These are phyloP conservation scores for Incumbomyces lentus DNA, from an alignment of 2,329 filamentous ascomycete genomes.

Conservation along the genomic window DNA sequence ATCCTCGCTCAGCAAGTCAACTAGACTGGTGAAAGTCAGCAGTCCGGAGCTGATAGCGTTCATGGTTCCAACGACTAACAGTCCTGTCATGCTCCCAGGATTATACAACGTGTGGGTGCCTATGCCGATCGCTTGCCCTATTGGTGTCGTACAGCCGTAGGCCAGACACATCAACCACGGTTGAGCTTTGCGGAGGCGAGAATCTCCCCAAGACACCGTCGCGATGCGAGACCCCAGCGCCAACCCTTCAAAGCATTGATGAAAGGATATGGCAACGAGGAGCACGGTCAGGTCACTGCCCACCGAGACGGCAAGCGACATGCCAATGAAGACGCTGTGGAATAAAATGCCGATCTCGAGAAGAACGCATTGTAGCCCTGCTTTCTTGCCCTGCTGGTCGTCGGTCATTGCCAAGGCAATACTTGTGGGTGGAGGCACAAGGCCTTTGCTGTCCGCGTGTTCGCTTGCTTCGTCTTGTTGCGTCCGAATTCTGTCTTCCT, in stretches of 20 bases:
- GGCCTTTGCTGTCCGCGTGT: too few species aligned
- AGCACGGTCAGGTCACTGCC: conserved; percentile 69
- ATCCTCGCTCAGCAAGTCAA: conserved; percentile 69
- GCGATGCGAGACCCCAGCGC: conserved; percentile 77
- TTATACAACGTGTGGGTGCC: conserved; percentile 64
- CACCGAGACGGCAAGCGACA: conserved; percentile 71
- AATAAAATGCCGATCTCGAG: conserved; percentile 75
- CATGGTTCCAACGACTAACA: conserved; percentile 71
- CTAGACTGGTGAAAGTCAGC: conserved; percentile 64
- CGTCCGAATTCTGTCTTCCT: too few species aligned
- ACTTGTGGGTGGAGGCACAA: too few species aligned
- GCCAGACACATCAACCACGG: conserved; percentile 60
- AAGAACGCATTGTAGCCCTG: conserved; percentile 53
- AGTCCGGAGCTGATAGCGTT: conserved; percentile 72
- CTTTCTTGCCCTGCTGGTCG: neutral
- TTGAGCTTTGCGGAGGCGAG: conserved; percentile 53
- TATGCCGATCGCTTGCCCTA: conserved; percentile 71
- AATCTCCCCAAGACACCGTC: conserved; percentile 38
- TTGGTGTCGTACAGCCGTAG: conserved; percentile 50
- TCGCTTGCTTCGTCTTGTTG: too few species aligned
- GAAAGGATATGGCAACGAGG: conserved; percentile 67
- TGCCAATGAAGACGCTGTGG: conserved; percentile 74
- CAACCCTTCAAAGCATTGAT: conserved; percentile 80
- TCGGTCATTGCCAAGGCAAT: neutral
- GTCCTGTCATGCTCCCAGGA: conserved; percentile 58